A percentile compares a stretch with the other conserved stretches of the same genome.
phyloP scores from a whole-genome alignment of 805 yeast species.

The Sungouiella thailandica region DNA sequence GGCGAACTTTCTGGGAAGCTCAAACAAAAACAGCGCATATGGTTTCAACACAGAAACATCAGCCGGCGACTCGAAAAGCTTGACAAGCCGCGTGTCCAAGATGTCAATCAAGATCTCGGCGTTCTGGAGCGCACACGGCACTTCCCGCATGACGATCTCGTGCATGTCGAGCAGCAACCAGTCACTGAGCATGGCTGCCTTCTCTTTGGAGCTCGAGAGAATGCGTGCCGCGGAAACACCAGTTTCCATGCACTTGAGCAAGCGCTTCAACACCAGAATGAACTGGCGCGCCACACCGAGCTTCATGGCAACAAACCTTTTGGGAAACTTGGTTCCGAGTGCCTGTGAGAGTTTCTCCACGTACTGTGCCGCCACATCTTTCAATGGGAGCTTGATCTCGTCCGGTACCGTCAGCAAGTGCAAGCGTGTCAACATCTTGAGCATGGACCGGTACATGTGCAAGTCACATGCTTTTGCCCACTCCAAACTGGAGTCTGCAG shows the following conservation, averaged over 20 bases:
- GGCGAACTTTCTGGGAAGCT: constrained; percentile 44
- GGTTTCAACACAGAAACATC: constrained; percentile 19
- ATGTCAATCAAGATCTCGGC: constrained; percentile 27
- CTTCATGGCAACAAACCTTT: constrained; percentile 47
- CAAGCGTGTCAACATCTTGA: constrained; percentile 58
- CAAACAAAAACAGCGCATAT: constrained; percentile 26
- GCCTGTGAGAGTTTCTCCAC: constrained; percentile 42
- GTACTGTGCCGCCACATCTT: constrained; percentile 46
- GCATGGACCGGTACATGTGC: constrained; percentile 49
- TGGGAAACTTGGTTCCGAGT: constrained; percentile 41
- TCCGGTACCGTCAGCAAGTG: constrained; percentile 55
- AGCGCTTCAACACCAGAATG: constrained; percentile 46
- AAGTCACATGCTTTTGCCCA: constrained; percentile 73
- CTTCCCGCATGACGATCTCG: constrained; percentile 43
- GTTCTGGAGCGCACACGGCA: constrained; percentile 42
- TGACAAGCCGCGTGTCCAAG: constrained; percentile 31
- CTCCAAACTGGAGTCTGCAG: constrained; percentile 40
- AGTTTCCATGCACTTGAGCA: constrained; percentile 51
- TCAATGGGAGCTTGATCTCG: constrained; percentile 50
- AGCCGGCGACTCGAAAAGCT: constrained; percentile 17
- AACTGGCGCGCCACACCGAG: constrained; percentile 51
- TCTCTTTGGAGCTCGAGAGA: constrained; percentile 38
- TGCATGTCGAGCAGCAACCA: constrained; percentile 52
- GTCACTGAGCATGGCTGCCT: constrained; percentile 49
- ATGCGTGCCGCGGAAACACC: constrained; percentile 46